A percentile compares a stretch with the other conserved stretches of the same genome.
Conservation (phyloP, 495 filamentous ascomycete species). For the Immersiella caudata region DNA sequence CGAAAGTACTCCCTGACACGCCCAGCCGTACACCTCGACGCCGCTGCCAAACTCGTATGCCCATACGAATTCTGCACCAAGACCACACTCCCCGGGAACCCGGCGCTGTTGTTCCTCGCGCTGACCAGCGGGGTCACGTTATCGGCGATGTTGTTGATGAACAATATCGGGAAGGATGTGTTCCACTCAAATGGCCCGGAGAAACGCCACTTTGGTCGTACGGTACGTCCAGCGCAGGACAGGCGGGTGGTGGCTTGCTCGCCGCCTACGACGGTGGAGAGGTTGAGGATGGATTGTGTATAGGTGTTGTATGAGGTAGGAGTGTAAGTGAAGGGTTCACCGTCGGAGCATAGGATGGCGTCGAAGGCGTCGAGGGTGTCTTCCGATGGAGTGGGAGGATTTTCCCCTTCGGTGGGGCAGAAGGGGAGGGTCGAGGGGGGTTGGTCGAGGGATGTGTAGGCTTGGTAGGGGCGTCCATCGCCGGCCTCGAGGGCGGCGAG, state of each 20-base stretch:
- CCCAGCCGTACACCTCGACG: conserved; percentile 39
- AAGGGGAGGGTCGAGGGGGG: conserved; percentile 40
- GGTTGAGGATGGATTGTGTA: conserved; percentile 46
- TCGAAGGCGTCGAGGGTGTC: conserved; percentile 52
- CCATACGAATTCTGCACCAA: conserved; percentile 59
- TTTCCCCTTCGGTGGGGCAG: conserved; percentile 37
- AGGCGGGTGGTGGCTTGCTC: conserved; percentile 61
- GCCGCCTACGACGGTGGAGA: conserved; percentile 57
- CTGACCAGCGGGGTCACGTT: conserved; percentile 58
- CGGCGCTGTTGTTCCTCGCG: conserved; percentile 52
- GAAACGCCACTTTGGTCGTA: conserved; percentile 62
- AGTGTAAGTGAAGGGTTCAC: conserved; percentile 46
- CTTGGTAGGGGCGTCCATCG: conserved; percentile 56
- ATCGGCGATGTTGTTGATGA: conserved; percentile 58
- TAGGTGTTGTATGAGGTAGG: conserved; percentile 50
- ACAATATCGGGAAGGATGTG: conserved; percentile 58
- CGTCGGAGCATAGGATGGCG: conserved; percentile 68
- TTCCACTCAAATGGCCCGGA: conserved; percentile 47
- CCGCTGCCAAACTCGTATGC: conserved; percentile 42
- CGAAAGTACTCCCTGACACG: conserved; percentile 43
- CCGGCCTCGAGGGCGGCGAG: conserved; percentile 58
- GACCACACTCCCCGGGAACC: conserved; percentile 56
- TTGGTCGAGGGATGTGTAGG: conserved; percentile 43
- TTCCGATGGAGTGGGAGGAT: conserved; percentile 30
- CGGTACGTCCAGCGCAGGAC: conserved; percentile 59